Conservation (phyloP, 176 grass and related monocot genomes). For the Lolium perenne region DNA sequence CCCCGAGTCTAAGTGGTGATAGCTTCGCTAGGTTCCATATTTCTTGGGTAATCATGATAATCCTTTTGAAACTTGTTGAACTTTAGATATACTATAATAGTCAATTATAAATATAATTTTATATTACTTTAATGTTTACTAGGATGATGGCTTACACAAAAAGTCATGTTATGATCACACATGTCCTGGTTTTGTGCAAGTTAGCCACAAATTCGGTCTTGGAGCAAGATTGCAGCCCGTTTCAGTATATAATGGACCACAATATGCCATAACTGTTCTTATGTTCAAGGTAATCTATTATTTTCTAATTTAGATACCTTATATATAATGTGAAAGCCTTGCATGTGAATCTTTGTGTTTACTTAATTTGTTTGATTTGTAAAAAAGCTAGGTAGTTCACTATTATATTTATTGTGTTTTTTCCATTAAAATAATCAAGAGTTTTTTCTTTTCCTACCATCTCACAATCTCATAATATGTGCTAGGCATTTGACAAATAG, state of each 20-base stretch:
- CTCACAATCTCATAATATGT: too few relatives aligned
- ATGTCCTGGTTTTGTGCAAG: slow-evolving; percentile 49
- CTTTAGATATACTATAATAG: not conserved
- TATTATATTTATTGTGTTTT: too few relatives aligned
- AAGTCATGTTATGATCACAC: not conserved
- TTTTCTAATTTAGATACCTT: not conserved
- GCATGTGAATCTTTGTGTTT: too few relatives aligned
- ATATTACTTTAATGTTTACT: not conserved
- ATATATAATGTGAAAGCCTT: too few relatives aligned
- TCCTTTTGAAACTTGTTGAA: too few relatives aligned
- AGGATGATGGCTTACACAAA: not conserved
- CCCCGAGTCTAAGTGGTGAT: not conserved
- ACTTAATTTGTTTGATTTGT: too few relatives aligned
- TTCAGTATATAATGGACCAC: slow-evolving; percentile 28
- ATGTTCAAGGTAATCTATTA: slow-evolving; percentile 32
- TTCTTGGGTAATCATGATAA: not conserved
- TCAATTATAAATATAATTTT: not conserved
- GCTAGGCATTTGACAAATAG: too few relatives aligned
- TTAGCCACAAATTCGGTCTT: not conserved
- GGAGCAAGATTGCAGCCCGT: slow-evolving; percentile 11
- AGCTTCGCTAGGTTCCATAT: slow-evolving; percentile 23
- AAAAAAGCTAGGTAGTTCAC: too few relatives aligned
- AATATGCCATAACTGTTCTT: not conserved
- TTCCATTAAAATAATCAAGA: too few relatives aligned
- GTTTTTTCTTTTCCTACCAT: too few relatives aligned